phyloP scores from a whole-genome alignment of 805 yeast genomes.

The Hanseniaspora meyeri region DNA sequence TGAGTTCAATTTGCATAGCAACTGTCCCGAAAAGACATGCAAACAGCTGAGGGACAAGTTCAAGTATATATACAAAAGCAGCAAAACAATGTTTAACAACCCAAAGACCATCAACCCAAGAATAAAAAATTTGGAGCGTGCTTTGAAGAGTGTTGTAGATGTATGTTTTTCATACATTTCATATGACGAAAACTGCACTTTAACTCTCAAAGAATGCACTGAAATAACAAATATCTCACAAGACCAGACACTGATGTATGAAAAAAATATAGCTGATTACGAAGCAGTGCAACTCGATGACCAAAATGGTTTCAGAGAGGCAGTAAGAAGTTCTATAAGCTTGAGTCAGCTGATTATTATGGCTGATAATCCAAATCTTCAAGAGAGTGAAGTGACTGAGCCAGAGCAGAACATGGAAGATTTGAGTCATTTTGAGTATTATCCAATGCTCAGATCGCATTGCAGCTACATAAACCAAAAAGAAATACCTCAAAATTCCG shows the following conservation, averaged over 20 bases:
- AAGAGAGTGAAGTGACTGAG: neutral
- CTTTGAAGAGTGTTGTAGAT: neutral
- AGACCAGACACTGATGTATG: neutral
- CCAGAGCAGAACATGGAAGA: neutral
- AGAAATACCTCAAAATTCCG: neutral
- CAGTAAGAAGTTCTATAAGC: neutral
- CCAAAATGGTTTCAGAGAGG: neutral
- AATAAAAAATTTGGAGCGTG: neutral
- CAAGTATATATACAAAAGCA: neutral
- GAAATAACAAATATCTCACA: neutral
- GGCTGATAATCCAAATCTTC: no score
- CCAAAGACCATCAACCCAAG: neutral
- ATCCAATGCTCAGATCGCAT: neutral
- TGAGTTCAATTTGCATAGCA: neutral
- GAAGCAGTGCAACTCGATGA: neutral
- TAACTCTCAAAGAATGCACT: neutral
- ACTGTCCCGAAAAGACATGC: neutral
- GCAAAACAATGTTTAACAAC: neutral
- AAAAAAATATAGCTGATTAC: neutral
- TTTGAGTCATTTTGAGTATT: neutral
- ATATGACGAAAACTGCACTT: neutral
- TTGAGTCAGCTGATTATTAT: neutral
- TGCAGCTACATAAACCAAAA: neutral
- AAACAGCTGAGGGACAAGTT: neutral
- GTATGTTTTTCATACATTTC: neutral